Percentiles rank a stretch among this genome's conserved stretches.
phyloP scores from a whole-genome alignment of 176 grass and related monocot species.

The Cocos nucifera region DNA sequence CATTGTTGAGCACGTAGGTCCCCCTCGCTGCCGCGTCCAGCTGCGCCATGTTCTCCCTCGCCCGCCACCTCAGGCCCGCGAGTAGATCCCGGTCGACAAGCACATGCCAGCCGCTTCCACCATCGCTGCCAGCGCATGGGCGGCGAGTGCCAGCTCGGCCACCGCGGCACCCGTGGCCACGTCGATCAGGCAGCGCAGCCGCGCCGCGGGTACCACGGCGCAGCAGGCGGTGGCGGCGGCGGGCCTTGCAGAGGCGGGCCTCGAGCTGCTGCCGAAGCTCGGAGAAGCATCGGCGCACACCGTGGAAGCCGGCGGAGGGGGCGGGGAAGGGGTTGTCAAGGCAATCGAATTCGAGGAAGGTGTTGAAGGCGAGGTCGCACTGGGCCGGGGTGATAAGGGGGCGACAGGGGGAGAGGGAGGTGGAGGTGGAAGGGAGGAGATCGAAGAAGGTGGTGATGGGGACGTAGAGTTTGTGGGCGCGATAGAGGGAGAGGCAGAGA shows the following conservation, averaged over 20 bases:
- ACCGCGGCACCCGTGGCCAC: constrained; percentile 34
- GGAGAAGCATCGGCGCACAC: constrained; percentile 46
- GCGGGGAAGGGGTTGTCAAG: constrained; percentile 65
- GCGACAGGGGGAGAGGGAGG: background rate
- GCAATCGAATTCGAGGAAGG: constrained; percentile 56
- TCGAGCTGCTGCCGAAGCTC: constrained; percentile 70
- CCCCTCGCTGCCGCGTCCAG: constrained; percentile 66
- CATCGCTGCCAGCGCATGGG: constrained; percentile 31
- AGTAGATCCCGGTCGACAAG: constrained; percentile 21
- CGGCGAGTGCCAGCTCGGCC: constrained; percentile 43
- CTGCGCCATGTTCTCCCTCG: constrained; percentile 52
- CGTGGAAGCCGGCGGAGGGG: constrained; percentile 35
- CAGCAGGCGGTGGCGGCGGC: constrained; percentile 19
- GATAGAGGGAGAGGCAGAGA: constrained; percentile 52
- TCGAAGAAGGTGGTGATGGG: constrained; percentile 53
- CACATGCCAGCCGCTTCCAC: constrained; percentile 19
- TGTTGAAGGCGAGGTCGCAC: constrained; percentile 70
- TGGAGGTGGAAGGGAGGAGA: constrained; percentile 19
- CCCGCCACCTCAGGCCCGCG: constrained; percentile 22
- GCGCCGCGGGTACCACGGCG: constrained; percentile 26
- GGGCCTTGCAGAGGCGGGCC: constrained; percentile 40
- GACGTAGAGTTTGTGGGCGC: constrained; percentile 44
- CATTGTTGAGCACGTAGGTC: constrained; percentile 70
- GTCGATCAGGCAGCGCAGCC: constrained; percentile 49
- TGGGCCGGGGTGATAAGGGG: constrained; percentile 19